Evolutionary conservation across 768 basidiomycete species (phyloP), one percentile per base, ranked within the genome.

Genomic region (Suillus discolor): DNA sequence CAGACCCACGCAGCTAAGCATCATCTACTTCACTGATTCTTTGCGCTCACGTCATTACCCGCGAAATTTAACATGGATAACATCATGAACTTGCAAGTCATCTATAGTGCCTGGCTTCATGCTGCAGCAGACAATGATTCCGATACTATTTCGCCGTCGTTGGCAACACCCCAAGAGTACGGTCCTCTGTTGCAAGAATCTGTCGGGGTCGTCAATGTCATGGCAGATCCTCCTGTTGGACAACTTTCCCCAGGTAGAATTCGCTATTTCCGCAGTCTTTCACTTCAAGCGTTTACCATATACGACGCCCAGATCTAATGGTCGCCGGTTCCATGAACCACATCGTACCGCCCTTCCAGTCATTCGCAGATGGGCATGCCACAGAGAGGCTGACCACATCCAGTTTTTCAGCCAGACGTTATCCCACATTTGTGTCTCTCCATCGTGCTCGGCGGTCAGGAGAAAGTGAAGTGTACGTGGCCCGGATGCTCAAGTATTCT

Each of bases 391-490:
- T 18, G 23, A 6, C 25, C 16, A 18, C 18, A 25, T 28, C 23
- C 12, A 6, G 39, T 18, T 41, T 25, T 28, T 41, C 57, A 41
- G 39, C 39, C 25, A 41, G 25, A 18, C 39, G 57, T 25, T 25
- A 60, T n/a, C 39, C 25, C 25, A 12, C 39, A 39, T 2, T 25
- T 60, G 18, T 25, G 16, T 41, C 39, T 60, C 11, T 25, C 57
- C 16, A 12, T 60, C 23, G 9, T 28, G 3, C 39, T 28, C 11
- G 39, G 57, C 6, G 39, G 18, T 12, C 23, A 41, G 57, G 39
- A 60, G 57, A 60, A 12, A 60, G 16, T 60, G 6, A 41, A 41
- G 11, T 60, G 57, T 4, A 60, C 39, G 6, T 60, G 57, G 57
- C 23, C 18, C 5, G 25, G 39, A 41, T 60, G 25, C 18, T 28